phyloP scores from a whole-genome alignment of 2,329 filamentous ascomycete genomes.

The Microascus cirrosus region DNA sequence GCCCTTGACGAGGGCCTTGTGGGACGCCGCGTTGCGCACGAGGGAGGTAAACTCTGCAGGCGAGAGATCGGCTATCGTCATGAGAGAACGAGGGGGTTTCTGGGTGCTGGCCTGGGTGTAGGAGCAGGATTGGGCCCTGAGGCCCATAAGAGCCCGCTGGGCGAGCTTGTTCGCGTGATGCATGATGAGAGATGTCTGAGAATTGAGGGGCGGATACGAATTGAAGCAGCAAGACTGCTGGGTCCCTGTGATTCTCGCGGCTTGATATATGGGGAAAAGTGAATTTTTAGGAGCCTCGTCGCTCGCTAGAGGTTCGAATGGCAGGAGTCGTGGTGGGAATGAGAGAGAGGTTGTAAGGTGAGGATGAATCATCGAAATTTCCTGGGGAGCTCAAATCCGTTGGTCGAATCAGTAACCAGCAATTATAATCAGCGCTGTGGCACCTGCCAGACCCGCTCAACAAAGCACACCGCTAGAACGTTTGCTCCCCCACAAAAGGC shows the following conservation, averaged over 20 bases:
- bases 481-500: not conserved
- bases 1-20: conserved; percentile 70
- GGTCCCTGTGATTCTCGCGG: not conserved
- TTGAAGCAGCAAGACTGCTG: not conserved
- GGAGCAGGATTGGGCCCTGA: conserved; percentile 1
- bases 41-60: conserved; percentile 69
- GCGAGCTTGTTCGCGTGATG: conserved; percentile 2
- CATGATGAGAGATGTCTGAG: not conserved
- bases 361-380: not conserved
- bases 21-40: conserved; percentile 67
- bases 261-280: not conserved
- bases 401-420: not conserved
- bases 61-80: conserved; percentile 81
- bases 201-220: not conserved
- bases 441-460: not conserved
- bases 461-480: not conserved
- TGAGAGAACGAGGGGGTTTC: conserved; percentile 61
- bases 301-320: not conserved
- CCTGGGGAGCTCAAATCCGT: not conserved
- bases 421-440: not conserved
- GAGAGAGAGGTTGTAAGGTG: conserved; percentile 1
- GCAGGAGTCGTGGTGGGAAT: not conserved
- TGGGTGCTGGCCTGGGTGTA: not conserved
- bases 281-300: not conserved
- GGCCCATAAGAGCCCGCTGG: not conserved